Base-by-base conservation (phyloP, 2,329 filamentous ascomycete genomes). In the Aspergillus terreus region DNA sequence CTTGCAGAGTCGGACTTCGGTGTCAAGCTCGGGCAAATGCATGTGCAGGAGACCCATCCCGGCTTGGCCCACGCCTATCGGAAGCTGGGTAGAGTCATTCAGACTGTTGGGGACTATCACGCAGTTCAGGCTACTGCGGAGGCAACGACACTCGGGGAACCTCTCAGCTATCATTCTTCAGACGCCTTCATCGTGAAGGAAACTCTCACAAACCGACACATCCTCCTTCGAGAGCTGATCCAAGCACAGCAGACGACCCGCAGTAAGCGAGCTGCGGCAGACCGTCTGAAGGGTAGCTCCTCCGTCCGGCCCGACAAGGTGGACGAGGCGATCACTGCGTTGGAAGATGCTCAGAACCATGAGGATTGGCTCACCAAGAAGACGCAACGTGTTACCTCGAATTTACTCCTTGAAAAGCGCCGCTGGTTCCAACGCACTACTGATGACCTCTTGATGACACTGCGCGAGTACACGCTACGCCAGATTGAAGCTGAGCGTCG, bases 121-220 rank as follows among this genome's bases (percentile, higher is more conserved):
- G 92, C 94, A 14, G 92, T 92, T 1, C 94, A 99, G 75, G 94
- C 92, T 38, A 99, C 94, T 2, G 92, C 91, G 14, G 92, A 99
- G 76, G 94, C 94, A 7, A 95, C 92, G 7, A 96, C 92, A 1
- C 81, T 99, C 46, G 91, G 90, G 43, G 94, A 99, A 63, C 90
- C 94, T 10, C 84, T 99, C 56, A 88, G 92, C 63, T 96, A 97
- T 68, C 91, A 97, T 73, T 96, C 91, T 42, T 86, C 90, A 51
- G 94, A 99, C 71, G 90, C 94, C 42, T 95, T 96, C 68, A 95
- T 97, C 62, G 94, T 97, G 60, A 99, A 99, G 72, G 94, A 99
- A 69, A 96, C 92, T 10, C 81, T 99, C 57, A 99, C 94, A 4
- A 99, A 99, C 75, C 88, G 94, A 11, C 94, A 99, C 73, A 96